phyloP scores from a whole-genome alignment of 192 early-diverging fungal species.

The Rhizoclosmatium sp. region DNA sequence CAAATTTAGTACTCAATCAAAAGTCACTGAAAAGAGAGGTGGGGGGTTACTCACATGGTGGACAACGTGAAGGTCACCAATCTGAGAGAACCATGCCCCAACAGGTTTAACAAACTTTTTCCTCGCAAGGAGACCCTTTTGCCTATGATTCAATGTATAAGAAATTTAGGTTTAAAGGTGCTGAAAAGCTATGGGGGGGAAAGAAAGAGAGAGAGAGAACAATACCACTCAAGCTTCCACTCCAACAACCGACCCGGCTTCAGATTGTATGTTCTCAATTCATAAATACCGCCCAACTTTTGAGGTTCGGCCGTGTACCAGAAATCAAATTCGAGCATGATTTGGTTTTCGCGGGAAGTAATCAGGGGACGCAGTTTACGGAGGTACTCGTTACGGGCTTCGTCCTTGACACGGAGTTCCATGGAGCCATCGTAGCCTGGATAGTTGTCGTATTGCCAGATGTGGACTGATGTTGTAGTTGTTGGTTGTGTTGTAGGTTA shows the following conservation, averaged over 20 bases:
- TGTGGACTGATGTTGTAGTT: slow-evolving; percentile 68
- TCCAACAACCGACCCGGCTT: slow-evolving; percentile 89
- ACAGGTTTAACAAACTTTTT: slow-evolving; percentile 89
- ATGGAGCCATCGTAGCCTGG: slow-evolving; percentile 77
- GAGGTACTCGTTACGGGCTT: slow-evolving; percentile 71
- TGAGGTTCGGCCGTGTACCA: slow-evolving; percentile 77
- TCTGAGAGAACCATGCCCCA: slow-evolving; percentile 96
- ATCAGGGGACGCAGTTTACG: slow-evolving; percentile 76
- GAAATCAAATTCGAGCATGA: slow-evolving; percentile 92
- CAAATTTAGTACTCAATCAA: neutral
- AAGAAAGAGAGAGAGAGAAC: neutral
- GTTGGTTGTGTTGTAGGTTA: neutral
- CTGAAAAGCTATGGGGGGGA: neutral
- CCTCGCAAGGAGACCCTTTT: slow-evolving; percentile 85
- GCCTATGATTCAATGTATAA: slow-evolving; percentile 50
- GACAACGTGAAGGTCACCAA: slow-evolving; percentile 86
- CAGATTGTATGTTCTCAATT: slow-evolving; percentile 86
- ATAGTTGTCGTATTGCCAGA: slow-evolving; percentile 96
- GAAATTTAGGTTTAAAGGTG: neutral
- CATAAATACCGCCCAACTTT: slow-evolving; percentile 85
- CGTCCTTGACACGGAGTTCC: slow-evolving; percentile 65
- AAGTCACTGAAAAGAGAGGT: slow-evolving; percentile 10
- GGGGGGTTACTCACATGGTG: slow-evolving; percentile 67
- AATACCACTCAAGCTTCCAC: slow-evolving; percentile 89
- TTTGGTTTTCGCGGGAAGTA: slow-evolving; percentile 76